Conservation (phyloP, 2,329 filamentous ascomycete species). For the Chaetomiaceae sp. region DNA sequence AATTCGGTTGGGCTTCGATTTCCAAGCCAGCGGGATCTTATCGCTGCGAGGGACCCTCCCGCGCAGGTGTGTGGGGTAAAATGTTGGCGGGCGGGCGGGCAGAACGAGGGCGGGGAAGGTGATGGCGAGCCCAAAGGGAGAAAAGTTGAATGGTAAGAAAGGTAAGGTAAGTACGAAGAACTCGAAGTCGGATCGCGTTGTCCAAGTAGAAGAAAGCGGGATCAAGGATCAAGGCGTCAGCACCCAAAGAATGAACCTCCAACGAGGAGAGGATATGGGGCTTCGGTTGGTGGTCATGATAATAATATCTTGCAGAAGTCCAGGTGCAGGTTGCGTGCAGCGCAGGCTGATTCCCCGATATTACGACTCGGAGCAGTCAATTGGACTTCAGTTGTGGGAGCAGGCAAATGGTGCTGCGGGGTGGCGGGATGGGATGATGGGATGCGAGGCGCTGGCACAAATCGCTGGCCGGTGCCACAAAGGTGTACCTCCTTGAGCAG, state of each 20-base stretch:
- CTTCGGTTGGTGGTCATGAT: conserved; percentile 43
- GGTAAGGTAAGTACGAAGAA: no score
- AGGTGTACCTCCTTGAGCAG: no score
- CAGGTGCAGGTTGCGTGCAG: conserved; percentile 21
- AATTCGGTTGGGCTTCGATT: conserved; percentile 13
- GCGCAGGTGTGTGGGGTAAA: conserved; percentile 28
- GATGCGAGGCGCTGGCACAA: conserved; percentile 5
- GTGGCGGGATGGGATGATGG: not conserved
- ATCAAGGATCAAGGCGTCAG: conserved; percentile 36
- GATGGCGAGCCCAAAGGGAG: no score
- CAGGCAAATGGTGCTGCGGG: conserved; percentile 7
- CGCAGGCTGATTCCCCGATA: conserved; percentile 23
- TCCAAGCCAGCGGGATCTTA: conserved; percentile 19
- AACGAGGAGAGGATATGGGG: conserved; percentile 37
- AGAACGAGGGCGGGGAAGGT: conserved; percentile 12
- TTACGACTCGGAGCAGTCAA: no score
- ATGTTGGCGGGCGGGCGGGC: conserved; percentile 9
- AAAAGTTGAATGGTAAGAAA: no score
- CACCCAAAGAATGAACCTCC: conserved; percentile 41
- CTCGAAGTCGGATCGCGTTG: no score
- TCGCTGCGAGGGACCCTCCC: no score
- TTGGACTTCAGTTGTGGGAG: no score
- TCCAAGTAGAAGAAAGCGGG: no score
- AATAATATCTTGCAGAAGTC: conserved; percentile 35
- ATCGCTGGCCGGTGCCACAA: conserved; percentile 15